Conservation (phyloP, 2,329 filamentous ascomycete species). For the Epichloe bromicola region DNA sequence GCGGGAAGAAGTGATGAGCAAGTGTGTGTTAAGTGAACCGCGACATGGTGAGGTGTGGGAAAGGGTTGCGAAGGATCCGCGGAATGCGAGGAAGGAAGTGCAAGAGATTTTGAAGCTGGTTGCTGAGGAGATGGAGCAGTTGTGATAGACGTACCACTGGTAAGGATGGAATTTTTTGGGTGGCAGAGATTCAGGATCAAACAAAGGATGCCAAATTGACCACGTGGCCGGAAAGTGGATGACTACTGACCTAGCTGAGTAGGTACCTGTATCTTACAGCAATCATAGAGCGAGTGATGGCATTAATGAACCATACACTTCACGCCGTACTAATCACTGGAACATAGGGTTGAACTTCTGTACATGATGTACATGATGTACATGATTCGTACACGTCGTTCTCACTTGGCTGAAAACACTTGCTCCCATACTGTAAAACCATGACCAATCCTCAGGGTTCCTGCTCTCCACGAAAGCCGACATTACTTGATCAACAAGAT, state of each 20-base stretch:
- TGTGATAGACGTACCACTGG: not conserved
- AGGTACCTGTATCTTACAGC: not conserved
- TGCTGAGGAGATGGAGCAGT: slow-evolving; percentile 31
- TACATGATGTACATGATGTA: not conserved
- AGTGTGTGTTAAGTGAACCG: slow-evolving; percentile 74
- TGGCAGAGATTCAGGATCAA: too few relatives aligned
- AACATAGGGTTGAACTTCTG: not conserved
- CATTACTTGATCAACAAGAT: not conserved
- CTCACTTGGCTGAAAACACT: not conserved
- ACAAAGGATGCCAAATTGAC: too few relatives aligned
- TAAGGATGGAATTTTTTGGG: too few relatives aligned
- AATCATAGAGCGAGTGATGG: not conserved
- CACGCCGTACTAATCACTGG: not conserved
- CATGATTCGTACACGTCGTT: not conserved
- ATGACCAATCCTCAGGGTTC: not conserved
- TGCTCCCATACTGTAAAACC: not conserved
- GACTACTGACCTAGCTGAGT: not conserved
- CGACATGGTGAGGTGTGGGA: slow-evolving; percentile 92
- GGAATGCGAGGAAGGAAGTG: slow-evolving; percentile 58
- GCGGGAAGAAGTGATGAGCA: slow-evolving; percentile 67
- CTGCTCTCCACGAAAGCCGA: not conserved
- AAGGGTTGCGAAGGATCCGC: slow-evolving; percentile 69
- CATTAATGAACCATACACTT: not conserved
- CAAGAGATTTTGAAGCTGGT: slow-evolving; percentile 80
- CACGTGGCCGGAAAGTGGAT: too few relatives aligned